Conservation (phyloP, 306 rosid species). For the Coriaria nepalensis region DNA sequence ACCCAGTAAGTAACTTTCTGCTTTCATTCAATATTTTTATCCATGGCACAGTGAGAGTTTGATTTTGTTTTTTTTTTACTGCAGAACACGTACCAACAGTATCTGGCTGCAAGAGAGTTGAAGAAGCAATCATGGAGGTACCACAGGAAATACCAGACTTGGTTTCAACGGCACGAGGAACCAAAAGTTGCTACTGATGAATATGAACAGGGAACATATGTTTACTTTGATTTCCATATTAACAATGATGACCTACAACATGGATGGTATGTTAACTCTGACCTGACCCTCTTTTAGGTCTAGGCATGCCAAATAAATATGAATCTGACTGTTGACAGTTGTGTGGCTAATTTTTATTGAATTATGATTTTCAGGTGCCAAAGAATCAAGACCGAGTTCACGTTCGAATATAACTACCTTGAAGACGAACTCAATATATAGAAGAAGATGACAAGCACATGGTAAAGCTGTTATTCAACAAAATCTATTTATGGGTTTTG, state of each 20-base stretch:
- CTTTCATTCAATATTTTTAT: slow-evolving; percentile 1
- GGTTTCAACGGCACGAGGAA: slow-evolving; percentile 98
- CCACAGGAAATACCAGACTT: slow-evolving; percentile 84
- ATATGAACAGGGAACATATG: slow-evolving; percentile 90
- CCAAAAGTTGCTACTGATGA: slow-evolving; percentile 99
- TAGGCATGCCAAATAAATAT: too few species aligned
- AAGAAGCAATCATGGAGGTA: slow-evolving; percentile 99
- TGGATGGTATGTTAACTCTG: slow-evolving; percentile 61
- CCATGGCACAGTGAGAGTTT: slow-evolving; percentile 7
- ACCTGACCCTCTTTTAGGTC: neutral
- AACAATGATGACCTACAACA: slow-evolving; percentile 76
- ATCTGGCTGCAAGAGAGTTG: slow-evolving; percentile 95
- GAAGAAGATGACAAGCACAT: slow-evolving; percentile 31
- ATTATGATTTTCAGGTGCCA: slow-evolving; percentile 66
- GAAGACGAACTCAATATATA: slow-evolving; percentile 86
- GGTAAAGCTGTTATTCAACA: neutral
- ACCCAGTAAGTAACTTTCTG: slow-evolving; percentile 46
- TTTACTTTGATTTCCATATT: slow-evolving; percentile 86
- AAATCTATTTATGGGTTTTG: too few species aligned
- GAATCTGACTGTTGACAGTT: too few species aligned
- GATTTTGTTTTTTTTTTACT: slow-evolving; percentile 9
- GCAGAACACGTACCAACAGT: slow-evolving; percentile 92
- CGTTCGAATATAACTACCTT: slow-evolving; percentile 86
- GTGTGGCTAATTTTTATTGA: neutral
- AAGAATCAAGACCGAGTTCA: slow-evolving; percentile 85